These are phyloP conservation scores for Wallacemonas sp. DNA, from an alignment of 208 protist genomes.

Conservation along the genomic window DNA sequence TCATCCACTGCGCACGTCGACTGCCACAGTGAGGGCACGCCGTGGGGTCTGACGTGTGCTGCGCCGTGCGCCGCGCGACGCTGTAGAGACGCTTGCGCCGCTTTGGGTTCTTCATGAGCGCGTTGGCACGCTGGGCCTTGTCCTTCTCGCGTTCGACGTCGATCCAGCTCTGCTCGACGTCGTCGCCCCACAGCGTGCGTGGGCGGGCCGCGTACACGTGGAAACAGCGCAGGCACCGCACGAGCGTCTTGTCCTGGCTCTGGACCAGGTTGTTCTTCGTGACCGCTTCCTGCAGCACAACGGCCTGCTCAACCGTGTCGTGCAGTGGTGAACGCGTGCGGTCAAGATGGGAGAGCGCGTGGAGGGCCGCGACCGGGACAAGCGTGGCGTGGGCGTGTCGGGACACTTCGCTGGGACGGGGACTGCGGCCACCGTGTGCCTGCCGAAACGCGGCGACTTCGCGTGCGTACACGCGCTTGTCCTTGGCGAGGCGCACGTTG, in stretches of 20 bases:
- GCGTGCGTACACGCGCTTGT: slow-evolving; percentile 38
- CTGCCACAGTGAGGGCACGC: slow-evolving; percentile 71
- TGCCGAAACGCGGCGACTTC: slow-evolving; percentile 56
- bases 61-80: slow-evolving; percentile 37
- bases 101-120: slow-evolving; percentile 22
- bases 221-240: slow-evolving; percentile 83
- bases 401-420: slow-evolving; percentile 44
- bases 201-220: slow-evolving; percentile 75
- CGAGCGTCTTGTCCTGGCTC: slow-evolving; percentile 50
- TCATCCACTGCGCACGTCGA: slow-evolving; percentile 72
- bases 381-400: slow-evolving; percentile 58
- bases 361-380: slow-evolving; percentile 61
- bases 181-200: slow-evolving; percentile 56
- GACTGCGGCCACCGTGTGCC: slow-evolving; percentile 43
- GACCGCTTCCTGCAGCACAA: slow-evolving; percentile 66
- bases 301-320: slow-evolving; percentile 34
- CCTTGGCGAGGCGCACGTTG: slow-evolving; percentile 61
- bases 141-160: slow-evolving; percentile 52
- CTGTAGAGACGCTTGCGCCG: slow-evolving; percentile 48
- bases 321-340: slow-evolving; percentile 26
- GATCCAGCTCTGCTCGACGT: slow-evolving; percentile 66
- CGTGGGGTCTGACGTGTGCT: slow-evolving; percentile 26
- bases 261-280: slow-evolving; percentile 64
- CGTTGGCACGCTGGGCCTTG: slow-evolving; percentile 22
- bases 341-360: slow-evolving; percentile 41